phyloP scores from a whole-genome alignment of 331 rosid species.

The Pyracantha coccinea region DNA sequence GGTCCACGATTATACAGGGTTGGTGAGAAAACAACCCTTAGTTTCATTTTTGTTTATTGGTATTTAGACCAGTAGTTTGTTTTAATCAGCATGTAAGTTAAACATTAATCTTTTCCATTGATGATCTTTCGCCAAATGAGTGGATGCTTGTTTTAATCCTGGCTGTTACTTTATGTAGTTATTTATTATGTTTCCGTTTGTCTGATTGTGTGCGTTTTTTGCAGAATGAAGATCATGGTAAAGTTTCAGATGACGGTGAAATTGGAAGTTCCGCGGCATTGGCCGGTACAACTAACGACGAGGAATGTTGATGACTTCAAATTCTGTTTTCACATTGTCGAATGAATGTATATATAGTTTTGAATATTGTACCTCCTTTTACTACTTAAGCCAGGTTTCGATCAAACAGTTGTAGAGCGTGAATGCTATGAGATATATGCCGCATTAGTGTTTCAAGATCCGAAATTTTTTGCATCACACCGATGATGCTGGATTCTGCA shows the following conservation, averaged over 20 bases:
- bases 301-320: conserved; percentile 1
- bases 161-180: too few species aligned
- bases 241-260: neutral
- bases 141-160: neutral
- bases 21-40: neutral
- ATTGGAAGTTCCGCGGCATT: conserved; percentile 2
- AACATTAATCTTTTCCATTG: neutral
- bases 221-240: conserved; percentile 9
- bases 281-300: neutral
- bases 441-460: neutral
- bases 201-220: neutral
- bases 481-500: neutral
- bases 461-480: neutral
- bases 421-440: neutral
- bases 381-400: neutral
- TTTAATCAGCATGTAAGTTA: neutral
- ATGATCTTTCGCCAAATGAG: neutral
- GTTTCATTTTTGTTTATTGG: neutral
- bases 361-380: neutral
- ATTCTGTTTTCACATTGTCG: neutral
- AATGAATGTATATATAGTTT: neutral
- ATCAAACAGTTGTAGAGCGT: neutral
- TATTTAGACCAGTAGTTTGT: neutral
- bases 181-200: neutral
- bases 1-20: neutral